These are phyloP conservation scores for Cutaneotrichosporon cavernicola DNA, from an alignment of 1,284 basidiomycete species.

Conservation along the genomic window DNA sequence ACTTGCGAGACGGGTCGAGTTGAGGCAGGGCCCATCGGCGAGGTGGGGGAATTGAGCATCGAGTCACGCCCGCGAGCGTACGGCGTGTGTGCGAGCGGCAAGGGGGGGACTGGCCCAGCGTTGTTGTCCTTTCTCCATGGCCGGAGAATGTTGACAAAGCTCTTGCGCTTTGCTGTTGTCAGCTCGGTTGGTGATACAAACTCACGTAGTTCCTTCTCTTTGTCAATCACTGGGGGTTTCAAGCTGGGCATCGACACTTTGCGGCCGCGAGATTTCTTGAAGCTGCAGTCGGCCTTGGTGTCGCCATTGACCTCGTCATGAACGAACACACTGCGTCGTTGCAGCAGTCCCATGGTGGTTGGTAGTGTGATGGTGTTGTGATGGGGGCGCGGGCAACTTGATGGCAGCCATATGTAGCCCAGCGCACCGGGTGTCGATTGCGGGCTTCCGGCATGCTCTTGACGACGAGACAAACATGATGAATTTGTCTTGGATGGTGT, in stretches of 20 bases:
- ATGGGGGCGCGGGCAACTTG: not conserved
- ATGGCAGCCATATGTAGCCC: not conserved
- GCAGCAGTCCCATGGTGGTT: conserved; percentile 4
- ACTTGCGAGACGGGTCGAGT: not conserved
- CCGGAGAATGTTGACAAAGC: conserved; percentile 3
- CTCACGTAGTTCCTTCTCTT: conserved; percentile 3
- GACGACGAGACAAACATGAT: not conserved
- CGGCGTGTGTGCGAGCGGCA: not conserved
- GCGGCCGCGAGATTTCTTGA: not conserved
- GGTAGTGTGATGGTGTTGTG: not conserved
- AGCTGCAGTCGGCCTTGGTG: not conserved
- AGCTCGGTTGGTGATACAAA: not conserved
- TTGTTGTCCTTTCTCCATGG: not conserved
- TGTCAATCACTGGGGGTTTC: not conserved
- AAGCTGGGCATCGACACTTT: conserved; percentile 2
- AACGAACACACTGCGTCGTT: conserved; percentile 1
- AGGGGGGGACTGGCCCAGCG: not conserved
- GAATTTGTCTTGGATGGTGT: not conserved
- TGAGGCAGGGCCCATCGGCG: not conserved
- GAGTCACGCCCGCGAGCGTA: not conserved
- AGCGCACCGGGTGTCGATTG: not conserved
- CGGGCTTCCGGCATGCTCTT: not conserved
- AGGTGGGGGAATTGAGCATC: not conserved
- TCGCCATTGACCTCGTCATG: not conserved
- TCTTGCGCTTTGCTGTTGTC: conserved; percentile 4